Conservation (phyloP, 805 yeast genomes). For the Candida oleophila region DNA sequence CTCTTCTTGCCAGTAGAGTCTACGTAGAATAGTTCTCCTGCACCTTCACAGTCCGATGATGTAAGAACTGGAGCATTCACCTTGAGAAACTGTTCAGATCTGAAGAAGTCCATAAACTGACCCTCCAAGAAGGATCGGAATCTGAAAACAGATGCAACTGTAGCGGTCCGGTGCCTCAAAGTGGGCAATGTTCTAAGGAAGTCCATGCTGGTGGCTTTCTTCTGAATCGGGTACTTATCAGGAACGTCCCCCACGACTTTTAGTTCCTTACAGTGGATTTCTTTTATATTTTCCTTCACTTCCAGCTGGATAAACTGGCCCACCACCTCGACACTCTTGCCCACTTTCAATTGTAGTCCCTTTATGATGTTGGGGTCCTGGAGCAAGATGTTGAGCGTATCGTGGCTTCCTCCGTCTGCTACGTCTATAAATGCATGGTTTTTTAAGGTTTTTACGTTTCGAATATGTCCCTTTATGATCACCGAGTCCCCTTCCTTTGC, state of each 20-base stretch:
- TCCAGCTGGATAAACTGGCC: constrained; percentile 33
- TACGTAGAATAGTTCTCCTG: constrained; percentile 82
- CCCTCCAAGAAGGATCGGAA: constrained; percentile 69
- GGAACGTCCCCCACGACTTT: constrained; percentile 60
- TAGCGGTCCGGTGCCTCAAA: constrained; percentile 69
- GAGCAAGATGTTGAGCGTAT: constrained; percentile 51
- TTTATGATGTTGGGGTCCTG: constrained; percentile 20
- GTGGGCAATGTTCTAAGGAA: constrained; percentile 73
- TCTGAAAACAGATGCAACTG: constrained; percentile 65
- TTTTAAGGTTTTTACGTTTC: constrained; percentile 68
- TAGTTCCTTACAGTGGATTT: constrained; percentile 35
- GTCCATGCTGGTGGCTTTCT: constrained; percentile 66
- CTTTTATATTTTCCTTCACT: constrained; percentile 25
- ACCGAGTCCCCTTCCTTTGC: constrained; percentile 16
- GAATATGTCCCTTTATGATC: constrained; percentile 62
- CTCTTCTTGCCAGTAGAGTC: constrained; percentile 30
- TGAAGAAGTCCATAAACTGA: constrained; percentile 54
- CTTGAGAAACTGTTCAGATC: constrained; percentile 55
- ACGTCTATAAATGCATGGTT: constrained; percentile 78
- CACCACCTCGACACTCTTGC: constrained; percentile 34
- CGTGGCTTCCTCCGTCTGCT: constrained; percentile 68
- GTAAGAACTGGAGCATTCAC: constrained; percentile 87
- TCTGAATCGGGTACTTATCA: constrained; percentile 76
- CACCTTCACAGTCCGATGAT: constrained; percentile 94
- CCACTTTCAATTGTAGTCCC: constrained; percentile 41